Base-by-base conservation (phyloP, 176 grass and related monocot genomes). In the Cymbopogon citratus region DNA sequence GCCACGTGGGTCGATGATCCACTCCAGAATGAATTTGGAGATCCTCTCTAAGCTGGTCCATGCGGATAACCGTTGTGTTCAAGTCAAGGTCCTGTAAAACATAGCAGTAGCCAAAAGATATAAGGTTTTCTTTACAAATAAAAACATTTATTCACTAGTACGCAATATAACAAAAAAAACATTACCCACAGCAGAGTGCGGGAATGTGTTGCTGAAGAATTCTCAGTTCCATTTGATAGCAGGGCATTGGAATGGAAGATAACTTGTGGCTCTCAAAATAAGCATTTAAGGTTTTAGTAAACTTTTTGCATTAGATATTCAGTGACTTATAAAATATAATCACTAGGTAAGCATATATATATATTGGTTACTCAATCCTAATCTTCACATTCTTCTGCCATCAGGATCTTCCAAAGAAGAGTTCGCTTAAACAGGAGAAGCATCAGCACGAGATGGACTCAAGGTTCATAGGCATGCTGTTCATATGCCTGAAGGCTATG, bases 141-240 rank as follows among this genome's bases (percentile, higher is more conserved):
- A n/a, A n/a, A n/a, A n/a, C n/a, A n/a, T n/a, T n/a, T n/a, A n/a
- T n/a, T n/a, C n/a, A n/a, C n/a, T n/a, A n/a, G n/a, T n/a, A n/a
- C n/a, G n/a, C n/a, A n/a, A n/a, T n/a, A n/a, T n/a, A n/a, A n/a
- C n/a, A n/a, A n/a, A n/a, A n/a, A n/a, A n/a, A n/a, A n/a, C n/a
- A n/a, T n/a, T n/a, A n/a, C n/a, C n/a, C n/a, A n/a, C n/a, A n/a
- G n/a, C n/a, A n/a, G n/a, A n/a, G n/a, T n/a, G n/a, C n/a, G n/a
- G n/a, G n/a, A 95, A 88, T 75, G 23, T 38, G 88, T 95, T 76
- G 89, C 91, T 86, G 77, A 95, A 80, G 96, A 95, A 74, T 93
- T 91, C 45, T 76, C 89, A 23, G 33, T 95, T 48, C 76, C 71
- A 40, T 90, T 93, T 89, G 87, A 93, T 76, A 44, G 77, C 78